These are phyloP conservation scores for Gaeumannomyces tritici DNA, from an alignment of 2,329 filamentous ascomycete species.

Conservation along the genomic window DNA sequence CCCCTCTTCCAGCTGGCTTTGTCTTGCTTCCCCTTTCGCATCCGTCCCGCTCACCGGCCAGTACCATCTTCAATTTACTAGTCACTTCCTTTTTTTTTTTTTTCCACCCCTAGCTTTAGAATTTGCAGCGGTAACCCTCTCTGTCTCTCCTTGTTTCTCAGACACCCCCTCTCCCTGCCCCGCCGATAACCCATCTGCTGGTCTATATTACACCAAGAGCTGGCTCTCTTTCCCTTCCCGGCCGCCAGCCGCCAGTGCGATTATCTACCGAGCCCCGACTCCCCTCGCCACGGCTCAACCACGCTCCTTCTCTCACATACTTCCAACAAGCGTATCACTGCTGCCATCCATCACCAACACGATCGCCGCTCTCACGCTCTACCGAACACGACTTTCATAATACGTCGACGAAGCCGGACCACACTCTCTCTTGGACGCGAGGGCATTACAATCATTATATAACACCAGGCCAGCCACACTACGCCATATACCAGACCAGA, in stretches of 20 bases:
- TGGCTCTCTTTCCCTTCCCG: constrained; percentile 41
- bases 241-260: constrained; percentile 27
- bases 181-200: constrained; percentile 24
- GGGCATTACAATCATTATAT: constrained; percentile 25
- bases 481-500: background rate
- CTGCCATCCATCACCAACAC: background rate
- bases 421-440: constrained; percentile 24
- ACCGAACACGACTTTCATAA: background rate
- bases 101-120: constrained; percentile 8
- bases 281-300: constrained; percentile 27
- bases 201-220: constrained; percentile 42
- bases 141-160: constrained; percentile 25
- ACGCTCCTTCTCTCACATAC: constrained; percentile 27
- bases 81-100: constrained; percentile 38
- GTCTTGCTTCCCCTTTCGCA: constrained; percentile 31
- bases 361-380: background rate
- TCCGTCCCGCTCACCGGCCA: constrained; percentile 31
- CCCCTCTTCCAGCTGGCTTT: constrained; percentile 22
- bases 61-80: constrained; percentile 28
- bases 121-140: constrained; percentile 16
- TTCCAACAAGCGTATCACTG: background rate
- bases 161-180: constrained; percentile 13
- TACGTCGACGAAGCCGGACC: constrained; percentile 14
- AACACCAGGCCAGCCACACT: background rate
- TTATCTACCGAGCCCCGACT: constrained; percentile 32